A percentile compares a stretch with the other conserved stretches of the same genome.
Evolutionary conservation across 2,329 filamentous ascomycete genomes (phyloP).

Genomic region (Stagonosporopsis vannaccii): DNA sequence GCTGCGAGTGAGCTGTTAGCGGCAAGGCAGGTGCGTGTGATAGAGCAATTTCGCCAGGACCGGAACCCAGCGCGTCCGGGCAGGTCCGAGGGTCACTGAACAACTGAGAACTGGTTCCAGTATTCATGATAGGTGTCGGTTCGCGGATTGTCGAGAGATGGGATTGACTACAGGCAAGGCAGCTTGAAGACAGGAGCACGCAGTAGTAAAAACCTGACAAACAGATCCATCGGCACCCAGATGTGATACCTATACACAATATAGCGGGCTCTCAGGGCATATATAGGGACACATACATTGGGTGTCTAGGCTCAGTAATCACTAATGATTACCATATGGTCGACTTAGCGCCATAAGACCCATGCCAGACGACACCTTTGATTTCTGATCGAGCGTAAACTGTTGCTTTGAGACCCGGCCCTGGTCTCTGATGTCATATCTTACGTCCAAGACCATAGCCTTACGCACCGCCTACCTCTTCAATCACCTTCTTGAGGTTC

Average conservation of each 20-base stretch:
- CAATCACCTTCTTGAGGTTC: constrained; percentile 74
- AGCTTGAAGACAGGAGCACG: background rate
- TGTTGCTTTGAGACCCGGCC: background rate
- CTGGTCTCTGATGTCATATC: background rate
- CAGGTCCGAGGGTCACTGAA: background rate
- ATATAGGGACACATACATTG: constrained; percentile 1
- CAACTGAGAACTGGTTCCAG: no score
- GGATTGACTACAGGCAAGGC: background rate
- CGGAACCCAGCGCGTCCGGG: background rate
- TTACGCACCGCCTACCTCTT: constrained; percentile 66
- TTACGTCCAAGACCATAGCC: background rate
- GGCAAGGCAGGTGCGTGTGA: background rate
- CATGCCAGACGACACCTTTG: background rate
- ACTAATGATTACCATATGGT: constrained; percentile 3
- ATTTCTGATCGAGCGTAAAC: background rate
- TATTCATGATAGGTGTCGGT: background rate
- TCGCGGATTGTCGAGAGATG: background rate
- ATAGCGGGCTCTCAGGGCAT: background rate
- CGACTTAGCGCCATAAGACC: background rate
- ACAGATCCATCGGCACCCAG: background rate
- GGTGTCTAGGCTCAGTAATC: constrained; percentile 7
- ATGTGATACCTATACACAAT: background rate
- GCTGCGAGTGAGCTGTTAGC: no score
- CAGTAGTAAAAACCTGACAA: background rate
- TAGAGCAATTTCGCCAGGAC: background rate